These are phyloP conservation scores for Phytophthora tubulina DNA, from an alignment of 352 stramenopile species.

Conservation along the genomic window DNA sequence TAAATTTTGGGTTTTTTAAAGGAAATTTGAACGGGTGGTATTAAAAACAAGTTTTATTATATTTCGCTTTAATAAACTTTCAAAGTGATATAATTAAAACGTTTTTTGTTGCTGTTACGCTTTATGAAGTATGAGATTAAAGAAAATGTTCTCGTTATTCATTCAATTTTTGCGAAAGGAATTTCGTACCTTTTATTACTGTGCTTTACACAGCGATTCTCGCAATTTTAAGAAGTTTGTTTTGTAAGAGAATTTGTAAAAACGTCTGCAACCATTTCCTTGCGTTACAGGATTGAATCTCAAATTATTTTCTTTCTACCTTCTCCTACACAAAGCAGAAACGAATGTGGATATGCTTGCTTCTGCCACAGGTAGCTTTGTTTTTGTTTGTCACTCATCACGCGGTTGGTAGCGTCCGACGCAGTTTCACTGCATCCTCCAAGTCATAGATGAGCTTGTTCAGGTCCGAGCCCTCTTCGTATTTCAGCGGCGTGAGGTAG, in stretches of 20 bases:
- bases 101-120: too few species aligned
- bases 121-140: too few species aligned
- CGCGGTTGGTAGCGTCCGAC: background rate
- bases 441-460: constrained; percentile 1
- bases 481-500: constrained; percentile 6
- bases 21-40: too few species aligned
- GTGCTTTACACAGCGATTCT: too few species aligned
- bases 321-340: background rate
- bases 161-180: too few species aligned
- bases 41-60: too few species aligned
- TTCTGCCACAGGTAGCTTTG: background rate
- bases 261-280: background rate
- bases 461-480: background rate
- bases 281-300: constrained; percentile 13
- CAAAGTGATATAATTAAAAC: too few species aligned
- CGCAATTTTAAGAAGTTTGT: too few species aligned
- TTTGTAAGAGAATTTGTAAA: background rate
- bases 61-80: too few species aligned
- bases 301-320: background rate
- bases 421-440: constrained; percentile 2
- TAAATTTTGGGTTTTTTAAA: too few species aligned
- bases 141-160: too few species aligned
- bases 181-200: too few species aligned
- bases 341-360: background rate
- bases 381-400: background rate